Evolutionary conservation across 2,329 filamentous ascomycete species (phyloP).

Genomic region (Harringtonia lauricola): DNA sequence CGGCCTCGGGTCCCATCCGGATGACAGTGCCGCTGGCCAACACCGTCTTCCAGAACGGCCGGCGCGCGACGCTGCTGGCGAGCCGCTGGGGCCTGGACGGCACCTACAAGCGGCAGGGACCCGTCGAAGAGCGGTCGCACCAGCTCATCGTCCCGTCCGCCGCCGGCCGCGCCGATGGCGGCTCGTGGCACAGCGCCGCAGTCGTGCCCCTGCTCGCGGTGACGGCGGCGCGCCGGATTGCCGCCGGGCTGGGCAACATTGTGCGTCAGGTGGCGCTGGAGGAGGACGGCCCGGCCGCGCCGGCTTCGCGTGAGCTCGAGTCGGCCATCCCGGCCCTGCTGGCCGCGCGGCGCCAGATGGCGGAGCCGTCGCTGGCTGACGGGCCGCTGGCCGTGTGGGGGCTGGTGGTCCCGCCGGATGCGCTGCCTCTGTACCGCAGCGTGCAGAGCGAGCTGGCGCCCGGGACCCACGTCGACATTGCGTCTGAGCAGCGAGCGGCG

Average conservation of each 20-base stretch:
- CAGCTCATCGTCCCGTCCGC: slow-evolving; percentile 18
- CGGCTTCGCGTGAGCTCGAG: slow-evolving; percentile 66
- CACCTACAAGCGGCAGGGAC: slow-evolving; percentile 11
- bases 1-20: slow-evolving; percentile 14
- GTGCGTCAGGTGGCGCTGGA: slow-evolving; percentile 54
- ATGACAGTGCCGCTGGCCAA: slow-evolving; percentile 60
- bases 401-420: slow-evolving; percentile 42
- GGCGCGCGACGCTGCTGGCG: slow-evolving; percentile 44
- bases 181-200: background rate
- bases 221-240: slow-evolving; percentile 50
- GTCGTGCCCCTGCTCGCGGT: slow-evolving; percentile 46
- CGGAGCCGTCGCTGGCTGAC: slow-evolving; percentile 5
- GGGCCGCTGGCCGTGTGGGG: slow-evolving; percentile 59
- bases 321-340: slow-evolving; percentile 33
- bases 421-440: slow-evolving; percentile 12
- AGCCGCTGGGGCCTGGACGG: slow-evolving; percentile 24
- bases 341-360: slow-evolving; percentile 2
- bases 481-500: slow-evolving; percentile 16
- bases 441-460: slow-evolving; percentile 3
- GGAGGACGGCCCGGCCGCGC: slow-evolving; percentile 31
- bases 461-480: slow-evolving; percentile 9
- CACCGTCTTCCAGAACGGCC: slow-evolving; percentile 65
- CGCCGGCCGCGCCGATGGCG: too few relatives aligned
- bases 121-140: slow-evolving; percentile 3
- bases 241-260: slow-evolving; percentile 67